Base-by-base conservation (phyloP, 805 yeast species). In the Yamadazyma laniorum region DNA sequence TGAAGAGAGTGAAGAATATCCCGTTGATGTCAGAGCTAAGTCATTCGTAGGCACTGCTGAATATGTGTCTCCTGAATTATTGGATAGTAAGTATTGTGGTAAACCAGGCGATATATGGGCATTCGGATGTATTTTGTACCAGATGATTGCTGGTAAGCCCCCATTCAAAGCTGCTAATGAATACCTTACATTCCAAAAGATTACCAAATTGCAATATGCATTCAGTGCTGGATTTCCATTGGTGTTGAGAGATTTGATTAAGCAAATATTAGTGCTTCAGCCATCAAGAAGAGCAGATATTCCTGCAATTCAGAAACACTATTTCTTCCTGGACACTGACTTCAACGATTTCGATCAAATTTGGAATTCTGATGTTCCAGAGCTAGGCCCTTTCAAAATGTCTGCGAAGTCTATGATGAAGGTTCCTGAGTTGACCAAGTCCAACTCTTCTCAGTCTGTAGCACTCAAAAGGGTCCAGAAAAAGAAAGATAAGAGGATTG, bases 1-100 rank as follows among this genome's bases (percentile, higher is more conserved):
- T 38, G 67, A 52, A 33, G 63, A 55, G 14, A 61, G 70, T n/a
- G 79, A 75, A 26, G 65, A 61, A 7, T 84, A 79, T 52, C 89
- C 90, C 7, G 53, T 72, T 12, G 83, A 83, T 50, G 77, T 80
- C 1, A 71, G 79, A 50, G 89, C 93, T 5, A 81, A 76, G 47
- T 85, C 93, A 0, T 85, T 85, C 62, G 95, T 85, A 19, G 95
- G 95, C 3, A 85, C 99, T 1, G 98, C 98, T 0, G 58, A 53
- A 33, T 53, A 53, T 30, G 58, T 85, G 5, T 81, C 90, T 0
- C 95, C 95, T 0, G 95, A 85, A 51, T 63, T 85, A 26, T 64
- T 85, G 42, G 86, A 82, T 45, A 85, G 75, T 51, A 85, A 83
- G 51, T 81, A 78, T 49, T 73, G 79, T 49, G 82, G 82, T 4